A percentile compares a stretch with the other conserved stretches of the same genome.
Evolutionary conservation across 2,329 filamentous ascomycete genomes (phyloP).

Genomic region (Chalaropsis ovoidea): DNA sequence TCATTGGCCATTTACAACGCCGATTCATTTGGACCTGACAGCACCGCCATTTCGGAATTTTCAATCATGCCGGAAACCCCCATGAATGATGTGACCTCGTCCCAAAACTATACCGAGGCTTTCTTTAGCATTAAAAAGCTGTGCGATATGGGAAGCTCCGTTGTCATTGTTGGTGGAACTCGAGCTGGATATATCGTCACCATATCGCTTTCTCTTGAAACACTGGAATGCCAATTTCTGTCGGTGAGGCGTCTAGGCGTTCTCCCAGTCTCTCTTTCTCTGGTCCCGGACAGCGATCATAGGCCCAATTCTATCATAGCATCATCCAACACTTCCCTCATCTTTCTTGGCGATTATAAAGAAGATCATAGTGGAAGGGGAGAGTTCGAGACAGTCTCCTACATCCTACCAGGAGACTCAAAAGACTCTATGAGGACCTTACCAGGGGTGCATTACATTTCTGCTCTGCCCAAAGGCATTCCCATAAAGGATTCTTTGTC

Average conservation of each 20-base stretch:
- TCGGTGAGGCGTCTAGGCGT: conserved; percentile 30
- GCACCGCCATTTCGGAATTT: conserved; percentile 16
- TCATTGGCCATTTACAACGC: conserved; percentile 22
- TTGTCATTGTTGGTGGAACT: conserved; percentile 39
- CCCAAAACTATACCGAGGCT: conserved; percentile 32
- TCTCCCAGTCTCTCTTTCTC: conserved; percentile 29
- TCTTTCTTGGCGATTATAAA: conserved; percentile 37
- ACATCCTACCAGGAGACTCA: conserved; percentile 45
- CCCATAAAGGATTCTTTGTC: conserved; percentile 2
- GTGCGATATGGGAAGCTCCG: conserved; percentile 28
- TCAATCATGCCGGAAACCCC: not conserved
- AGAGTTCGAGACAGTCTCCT: conserved; percentile 36
- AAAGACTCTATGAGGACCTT: conserved; percentile 31
- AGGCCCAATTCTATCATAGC: conserved; percentile 34
- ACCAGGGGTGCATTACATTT: conserved; percentile 13
- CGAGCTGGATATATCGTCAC: conserved; percentile 44
- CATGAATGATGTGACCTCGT: conserved; percentile 8
- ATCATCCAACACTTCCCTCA: conserved; percentile 41
- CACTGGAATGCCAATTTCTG: conserved; percentile 16
- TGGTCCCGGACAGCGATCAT: not conserved
- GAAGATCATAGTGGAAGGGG: conserved; percentile 24
- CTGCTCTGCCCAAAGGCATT: conserved; percentile 15
- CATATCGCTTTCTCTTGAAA: conserved; percentile 27
- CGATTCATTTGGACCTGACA: conserved; percentile 4
- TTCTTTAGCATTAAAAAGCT: conserved; percentile 39